Percentiles rank a stretch among this genome's conserved stretches.
Conservation (phyloP, 2,329 filamentous ascomycete genomes). For the Alternaria arborescens region DNA sequence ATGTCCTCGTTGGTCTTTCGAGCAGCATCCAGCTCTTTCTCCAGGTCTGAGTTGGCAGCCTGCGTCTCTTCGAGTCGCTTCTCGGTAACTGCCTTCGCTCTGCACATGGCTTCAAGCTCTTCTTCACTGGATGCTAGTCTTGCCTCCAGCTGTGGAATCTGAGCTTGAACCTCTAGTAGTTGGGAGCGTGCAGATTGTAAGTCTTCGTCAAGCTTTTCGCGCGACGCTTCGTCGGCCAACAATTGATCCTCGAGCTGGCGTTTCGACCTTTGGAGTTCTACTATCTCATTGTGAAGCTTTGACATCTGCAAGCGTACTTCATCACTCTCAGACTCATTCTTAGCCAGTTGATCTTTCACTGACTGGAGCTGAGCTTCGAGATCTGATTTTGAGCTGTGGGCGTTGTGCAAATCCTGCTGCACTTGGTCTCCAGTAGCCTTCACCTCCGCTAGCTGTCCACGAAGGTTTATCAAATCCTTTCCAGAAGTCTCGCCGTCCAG, state of each 20-base stretch:
- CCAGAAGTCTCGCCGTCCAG: slow-evolving; percentile 19
- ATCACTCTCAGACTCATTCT: slow-evolving; percentile 19
- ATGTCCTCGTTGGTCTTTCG: slow-evolving; percentile 20
- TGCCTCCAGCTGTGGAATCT: slow-evolving; percentile 16
- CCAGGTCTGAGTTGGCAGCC: slow-evolving; percentile 25
- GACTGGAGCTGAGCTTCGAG: slow-evolving; percentile 20
- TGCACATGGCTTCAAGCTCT: slow-evolving; percentile 27
- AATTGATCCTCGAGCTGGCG: slow-evolving; percentile 29
- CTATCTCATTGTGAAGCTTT: slow-evolving; percentile 27
- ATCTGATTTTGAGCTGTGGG: slow-evolving; percentile 2
- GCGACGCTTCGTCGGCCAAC: slow-evolving; percentile 19
- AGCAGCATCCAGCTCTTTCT: slow-evolving; percentile 28
- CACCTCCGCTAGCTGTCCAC: slow-evolving; percentile 12
- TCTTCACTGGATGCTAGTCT: slow-evolving; percentile 27
- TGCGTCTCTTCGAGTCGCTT: slow-evolving; percentile 25
- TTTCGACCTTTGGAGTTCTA: slow-evolving; percentile 26
- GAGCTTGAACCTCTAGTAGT: slow-evolving; percentile 20
- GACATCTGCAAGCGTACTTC: slow-evolving; percentile 23
- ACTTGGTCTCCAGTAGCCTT: slow-evolving; percentile 15
- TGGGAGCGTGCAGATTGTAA: slow-evolving; percentile 25
- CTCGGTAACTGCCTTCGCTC: slow-evolving; percentile 24
- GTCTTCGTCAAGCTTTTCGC: slow-evolving; percentile 25
- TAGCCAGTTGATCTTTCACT: slow-evolving; percentile 19
- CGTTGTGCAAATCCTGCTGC: slow-evolving; percentile 18
- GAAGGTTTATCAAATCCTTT: slow-evolving; percentile 19